A percentile compares a stretch with the other conserved stretches of the same genome.
Conservation (phyloP, 129 eudicot species). For the Tagetes erecta region DNA sequence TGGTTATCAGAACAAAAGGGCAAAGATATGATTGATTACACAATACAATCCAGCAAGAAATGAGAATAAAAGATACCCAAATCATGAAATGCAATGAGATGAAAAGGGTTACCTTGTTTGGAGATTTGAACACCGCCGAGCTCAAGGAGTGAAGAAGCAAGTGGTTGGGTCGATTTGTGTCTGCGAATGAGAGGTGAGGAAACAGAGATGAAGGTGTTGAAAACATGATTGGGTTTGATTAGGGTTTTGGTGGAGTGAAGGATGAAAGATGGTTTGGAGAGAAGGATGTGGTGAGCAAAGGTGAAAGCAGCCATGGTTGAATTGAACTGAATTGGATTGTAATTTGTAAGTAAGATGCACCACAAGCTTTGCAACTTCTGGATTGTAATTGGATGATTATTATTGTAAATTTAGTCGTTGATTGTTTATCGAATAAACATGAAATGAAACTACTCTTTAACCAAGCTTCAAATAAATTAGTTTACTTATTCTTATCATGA, state of each 20-base stretch:
- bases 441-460: no score
- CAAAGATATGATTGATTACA: constrained; percentile 3
- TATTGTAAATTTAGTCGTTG: not conserved
- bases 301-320: constrained; percentile 35
- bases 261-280: constrained; percentile 49
- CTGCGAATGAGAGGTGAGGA: constrained; percentile 35
- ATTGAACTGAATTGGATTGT: not conserved
- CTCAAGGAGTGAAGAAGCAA: constrained; percentile 55
- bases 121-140: constrained; percentile 75
- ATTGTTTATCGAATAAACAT: not conserved
- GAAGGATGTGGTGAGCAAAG: constrained; percentile 42
- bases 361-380: not conserved
- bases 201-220: constrained; percentile 32
- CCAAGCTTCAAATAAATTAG: no score
- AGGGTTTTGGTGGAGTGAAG: constrained; percentile 18
- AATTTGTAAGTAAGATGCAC: not conserved
- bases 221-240: constrained; percentile 23
- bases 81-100: constrained; percentile 2
- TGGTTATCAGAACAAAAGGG: constrained; percentile 18
- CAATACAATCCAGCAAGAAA: not conserved
- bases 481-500: no score
- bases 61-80: constrained; percentile 5
- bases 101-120: constrained; percentile 53
- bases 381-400: not conserved
- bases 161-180: constrained; percentile 40